phyloP scores from a whole-genome alignment of 495 filamentous ascomycete genomes.

The Xylaria curta region DNA sequence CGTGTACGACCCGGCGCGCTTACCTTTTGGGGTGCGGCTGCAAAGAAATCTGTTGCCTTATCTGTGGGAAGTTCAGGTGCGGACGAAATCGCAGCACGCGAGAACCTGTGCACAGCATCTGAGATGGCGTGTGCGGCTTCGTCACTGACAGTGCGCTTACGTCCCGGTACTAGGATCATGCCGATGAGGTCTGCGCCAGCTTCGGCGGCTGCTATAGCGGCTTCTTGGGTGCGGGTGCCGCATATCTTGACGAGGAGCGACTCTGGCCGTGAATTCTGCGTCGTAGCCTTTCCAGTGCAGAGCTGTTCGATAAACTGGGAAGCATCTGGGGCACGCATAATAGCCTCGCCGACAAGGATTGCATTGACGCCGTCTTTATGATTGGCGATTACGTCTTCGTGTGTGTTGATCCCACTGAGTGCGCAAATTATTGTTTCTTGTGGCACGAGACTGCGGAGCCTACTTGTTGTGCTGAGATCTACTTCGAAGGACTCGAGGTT shows the following conservation, averaged over 20 bases:
- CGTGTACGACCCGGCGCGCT: constrained; percentile 48
- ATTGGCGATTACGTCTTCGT: constrained; percentile 90
- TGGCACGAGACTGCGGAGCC: constrained; percentile 84
- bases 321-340: constrained; percentile 90
- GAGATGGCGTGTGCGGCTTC: constrained; percentile 84
- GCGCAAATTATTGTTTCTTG: constrained; percentile 90
- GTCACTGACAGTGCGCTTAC: constrained; percentile 77
- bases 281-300: constrained; percentile 62
- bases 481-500: constrained; percentile 96
- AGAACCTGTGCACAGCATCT: constrained; percentile 65
- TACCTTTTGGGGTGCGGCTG: constrained; percentile 46
- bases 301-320: constrained; percentile 78
- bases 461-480: constrained; percentile 90
- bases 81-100: constrained; percentile 29
- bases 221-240: constrained; percentile 86
- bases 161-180: constrained; percentile 85
- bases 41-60: constrained; percentile 53
- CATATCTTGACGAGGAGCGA: constrained; percentile 88
- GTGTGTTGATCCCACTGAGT: constrained; percentile 88
- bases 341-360: constrained; percentile 91
- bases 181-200: constrained; percentile 92
- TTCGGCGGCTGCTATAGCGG: constrained; percentile 78
- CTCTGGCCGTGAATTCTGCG: constrained; percentile 38
- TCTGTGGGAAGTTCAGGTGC: constrained; percentile 19
- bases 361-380: constrained; percentile 88